Conservation (phyloP, 345 rosid species). For the Pistacia integerrima region DNA sequence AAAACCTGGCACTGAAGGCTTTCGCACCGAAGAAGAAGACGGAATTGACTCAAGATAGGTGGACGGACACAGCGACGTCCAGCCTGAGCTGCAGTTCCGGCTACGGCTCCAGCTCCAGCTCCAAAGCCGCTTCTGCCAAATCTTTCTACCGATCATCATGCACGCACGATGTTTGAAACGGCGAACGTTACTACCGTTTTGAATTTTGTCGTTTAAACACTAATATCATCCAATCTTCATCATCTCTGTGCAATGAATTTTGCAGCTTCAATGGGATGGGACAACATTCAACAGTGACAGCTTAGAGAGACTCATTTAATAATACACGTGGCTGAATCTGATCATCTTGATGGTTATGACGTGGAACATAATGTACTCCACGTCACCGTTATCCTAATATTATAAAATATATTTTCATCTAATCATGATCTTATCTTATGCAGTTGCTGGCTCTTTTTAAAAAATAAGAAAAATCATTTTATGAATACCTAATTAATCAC, state of each 20-base stretch:
- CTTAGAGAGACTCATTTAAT: not conserved
- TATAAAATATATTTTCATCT: too few species aligned
- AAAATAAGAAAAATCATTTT: too few species aligned
- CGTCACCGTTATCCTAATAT: too few species aligned
- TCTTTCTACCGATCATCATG: constrained; percentile 37
- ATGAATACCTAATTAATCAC: too few species aligned
- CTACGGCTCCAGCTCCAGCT: constrained; percentile 3
- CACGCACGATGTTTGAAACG: not conserved
- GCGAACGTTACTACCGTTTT: not conserved
- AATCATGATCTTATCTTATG: too few species aligned
- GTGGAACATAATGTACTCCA: too few species aligned
- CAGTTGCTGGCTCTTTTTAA: too few species aligned
- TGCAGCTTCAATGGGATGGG: not conserved
- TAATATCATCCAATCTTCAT: not conserved
- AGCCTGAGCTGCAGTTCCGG: constrained; percentile 16
- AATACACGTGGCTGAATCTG: not conserved
- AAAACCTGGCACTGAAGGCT: not conserved
- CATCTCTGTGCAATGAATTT: not conserved
- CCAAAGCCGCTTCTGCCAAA: constrained; percentile 30
- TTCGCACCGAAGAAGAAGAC: constrained; percentile 4
- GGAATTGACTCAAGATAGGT: constrained; percentile 5
- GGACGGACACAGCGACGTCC: constrained; percentile 20
- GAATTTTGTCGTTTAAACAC: too few species aligned
- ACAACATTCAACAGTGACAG: not conserved
- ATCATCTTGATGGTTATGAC: not conserved